Evolutionary conservation across 768 basidiomycete species (phyloP).

Genomic region (Trametes cingulata): DNA sequence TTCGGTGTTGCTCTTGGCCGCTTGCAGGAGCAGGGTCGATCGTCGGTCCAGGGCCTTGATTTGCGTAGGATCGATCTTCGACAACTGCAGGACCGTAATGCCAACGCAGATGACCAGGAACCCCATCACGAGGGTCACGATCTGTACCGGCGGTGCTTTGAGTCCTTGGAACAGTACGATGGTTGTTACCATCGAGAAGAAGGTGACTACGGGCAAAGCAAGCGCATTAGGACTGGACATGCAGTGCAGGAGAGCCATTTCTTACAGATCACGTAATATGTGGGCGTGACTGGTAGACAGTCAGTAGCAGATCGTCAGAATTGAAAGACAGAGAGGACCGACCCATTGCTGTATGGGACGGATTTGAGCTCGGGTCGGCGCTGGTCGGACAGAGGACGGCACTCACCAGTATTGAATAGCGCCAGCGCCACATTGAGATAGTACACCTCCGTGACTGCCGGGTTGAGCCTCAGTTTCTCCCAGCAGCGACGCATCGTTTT

Average conservation of each 20-base stretch:
- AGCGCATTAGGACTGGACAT: not conserved
- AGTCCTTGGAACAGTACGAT: constrained; percentile 91
- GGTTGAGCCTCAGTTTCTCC: constrained; percentile 18
- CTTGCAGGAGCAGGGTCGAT: constrained; percentile 88
- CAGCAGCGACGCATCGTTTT: not conserved
- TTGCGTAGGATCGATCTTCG: constrained; percentile 84
- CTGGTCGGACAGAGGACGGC: constrained; percentile 4
- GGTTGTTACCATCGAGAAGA: constrained; percentile 82
- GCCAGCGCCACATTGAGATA: constrained; percentile 96
- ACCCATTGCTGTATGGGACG: constrained; percentile 74
- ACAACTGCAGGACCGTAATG: constrained; percentile 94
- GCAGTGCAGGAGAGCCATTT: constrained; percentile 18
- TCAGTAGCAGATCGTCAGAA: constrained; percentile 20
- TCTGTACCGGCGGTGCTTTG: constrained; percentile 69
- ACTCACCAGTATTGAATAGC: constrained; percentile 85
- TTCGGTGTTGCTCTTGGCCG: constrained; percentile 73
- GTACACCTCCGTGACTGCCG: constrained; percentile 83
- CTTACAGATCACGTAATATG: constrained; percentile 84
- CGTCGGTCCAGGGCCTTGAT: constrained; percentile 81
- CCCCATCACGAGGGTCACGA: constrained; percentile 89
- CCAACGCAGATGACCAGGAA: constrained; percentile 92
- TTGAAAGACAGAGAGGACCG: constrained; percentile 26
- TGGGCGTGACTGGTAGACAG: constrained; percentile 67
- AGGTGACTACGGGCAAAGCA: constrained; percentile 58
- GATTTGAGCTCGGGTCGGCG: no score